These are phyloP conservation scores for Debaryomyces sp. DNA, from an alignment of 1,139 yeast genomes.

Conservation along the genomic window DNA sequence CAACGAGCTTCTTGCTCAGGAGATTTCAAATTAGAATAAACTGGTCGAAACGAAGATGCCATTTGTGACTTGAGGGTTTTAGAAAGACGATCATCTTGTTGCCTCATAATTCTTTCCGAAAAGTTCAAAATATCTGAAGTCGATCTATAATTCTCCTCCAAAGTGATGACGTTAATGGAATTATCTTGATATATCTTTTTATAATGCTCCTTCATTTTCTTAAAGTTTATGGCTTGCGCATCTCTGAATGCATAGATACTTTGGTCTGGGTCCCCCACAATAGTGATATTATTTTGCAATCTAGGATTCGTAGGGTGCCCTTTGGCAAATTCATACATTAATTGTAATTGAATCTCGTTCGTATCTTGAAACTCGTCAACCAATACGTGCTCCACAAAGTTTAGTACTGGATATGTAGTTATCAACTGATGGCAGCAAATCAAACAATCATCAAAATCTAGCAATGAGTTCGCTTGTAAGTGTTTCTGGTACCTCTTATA, in stretches of 20 bases:
- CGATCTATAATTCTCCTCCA: constrained; percentile 81
- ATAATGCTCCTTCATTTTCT: constrained; percentile 55
- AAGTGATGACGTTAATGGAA: constrained; percentile 35
- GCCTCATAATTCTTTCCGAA: constrained; percentile 69
- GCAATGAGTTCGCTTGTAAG: constrained; percentile 40
- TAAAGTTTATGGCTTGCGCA: constrained; percentile 73
- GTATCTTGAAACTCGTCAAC: constrained; percentile 98
- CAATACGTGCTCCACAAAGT: constrained; percentile 65
- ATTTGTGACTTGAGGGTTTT: constrained; percentile 53
- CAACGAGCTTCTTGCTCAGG: constrained; percentile 58
- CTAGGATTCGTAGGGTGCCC: constrained; percentile 27
- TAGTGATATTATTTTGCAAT: constrained; percentile 58
- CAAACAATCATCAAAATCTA: constrained; percentile 88
- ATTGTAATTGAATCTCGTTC: constrained; percentile 69
- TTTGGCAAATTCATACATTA: constrained; percentile 62
- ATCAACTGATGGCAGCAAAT: constrained; percentile 56
- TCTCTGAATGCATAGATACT: constrained; percentile 88
- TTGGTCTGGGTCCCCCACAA: constrained; percentile 97
- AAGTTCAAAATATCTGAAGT: constrained; percentile 64
- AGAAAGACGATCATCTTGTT: constrained; percentile 49
- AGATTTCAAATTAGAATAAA: constrained; percentile 40
- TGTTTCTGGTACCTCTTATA: constrained; percentile 57
- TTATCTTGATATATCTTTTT: constrained; percentile 18
- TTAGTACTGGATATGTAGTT: constrained; percentile 45
- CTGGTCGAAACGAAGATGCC: constrained; percentile 47